Percentiles rank a stretch among this genome's conserved stretches.
Evolutionary conservation across 495 filamentous ascomycete species (phyloP).

Genomic region (Glonium stellatum): DNA sequence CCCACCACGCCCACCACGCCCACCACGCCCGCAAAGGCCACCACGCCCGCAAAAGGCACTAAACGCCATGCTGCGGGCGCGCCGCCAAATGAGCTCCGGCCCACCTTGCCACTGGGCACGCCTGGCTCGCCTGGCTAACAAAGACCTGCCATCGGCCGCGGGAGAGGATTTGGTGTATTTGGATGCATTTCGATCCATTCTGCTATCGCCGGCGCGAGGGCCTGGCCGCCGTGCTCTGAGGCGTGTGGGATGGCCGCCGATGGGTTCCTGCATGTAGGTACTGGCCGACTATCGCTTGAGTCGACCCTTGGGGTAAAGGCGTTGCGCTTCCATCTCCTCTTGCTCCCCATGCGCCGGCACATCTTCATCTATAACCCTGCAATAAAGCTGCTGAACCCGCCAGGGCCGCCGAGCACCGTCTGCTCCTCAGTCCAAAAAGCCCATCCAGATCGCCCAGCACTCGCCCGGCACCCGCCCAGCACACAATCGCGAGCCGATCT

Average conservation of each 20-base stretch:
- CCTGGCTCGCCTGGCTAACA: too few species aligned
- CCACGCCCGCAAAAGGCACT: neutral
- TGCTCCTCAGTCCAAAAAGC: neutral
- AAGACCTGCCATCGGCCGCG: too few species aligned
- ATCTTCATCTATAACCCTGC: constrained; percentile 4
- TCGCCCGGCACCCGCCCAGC: neutral
- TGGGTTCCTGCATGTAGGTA: neutral
- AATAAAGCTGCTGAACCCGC: neutral
- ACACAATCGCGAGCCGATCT: neutral
- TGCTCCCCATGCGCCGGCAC: neutral
- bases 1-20: neutral
- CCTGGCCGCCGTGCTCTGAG: neutral
- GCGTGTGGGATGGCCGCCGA: too few species aligned
- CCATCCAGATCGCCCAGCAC: neutral
- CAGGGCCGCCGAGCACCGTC: neutral
- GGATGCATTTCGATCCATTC: neutral
- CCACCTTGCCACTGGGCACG: neutral
- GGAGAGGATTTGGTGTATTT: too few species aligned
- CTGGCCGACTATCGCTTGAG: neutral
- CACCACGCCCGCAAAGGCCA: neutral
- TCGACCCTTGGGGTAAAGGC: neutral
- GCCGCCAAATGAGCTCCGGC: neutral
- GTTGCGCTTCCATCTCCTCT: neutral
- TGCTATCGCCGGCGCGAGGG: neutral
- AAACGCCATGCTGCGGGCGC: neutral